Evolutionary conservation across 2,329 filamentous ascomycete genomes (phyloP), one percentile per base, ranked within the genome.

Genomic region (Ramichloridium luteum): DNA sequence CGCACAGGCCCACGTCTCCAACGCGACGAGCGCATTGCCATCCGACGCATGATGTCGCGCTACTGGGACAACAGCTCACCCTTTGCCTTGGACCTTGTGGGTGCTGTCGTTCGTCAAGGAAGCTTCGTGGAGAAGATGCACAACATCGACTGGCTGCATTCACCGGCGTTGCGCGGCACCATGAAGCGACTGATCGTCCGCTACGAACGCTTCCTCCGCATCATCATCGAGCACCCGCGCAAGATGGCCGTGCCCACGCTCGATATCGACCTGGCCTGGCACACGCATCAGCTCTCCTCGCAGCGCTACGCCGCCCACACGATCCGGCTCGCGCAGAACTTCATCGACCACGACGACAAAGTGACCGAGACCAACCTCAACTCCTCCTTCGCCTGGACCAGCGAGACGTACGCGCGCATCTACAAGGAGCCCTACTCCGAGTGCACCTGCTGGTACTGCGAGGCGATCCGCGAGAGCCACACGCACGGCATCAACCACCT

Each of bases 361-460:
- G 74, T 92, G 13, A 73, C 77, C 29, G 77, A 85, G 46, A 60
- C 59, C 10, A 67, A 64, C 29, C 66, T 92, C 5, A 70, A 70
- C 27, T 60, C 63, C 1, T 63, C 67, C 4, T 90, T 90, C 47
- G 72, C 76, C 49, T 81, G 72, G 70, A 92, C 83, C 0, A 72
- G 68, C 47, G 77, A 75, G 44, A 59, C 55, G 1, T 92, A 88
- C 51, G 71, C 81, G 44, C 70, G 72, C 16, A 54, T 60, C 10
- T 85, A 70, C 43, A 57, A 61, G 11, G 68, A 77, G 30, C 68
- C 81, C 4, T 92, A 86, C 51, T 77, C 70, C 1, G 77, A 80
- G 53, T 88, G 81, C 46, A 80, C 74, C 0, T 86, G 81, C 54
- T 86, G 80, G 80, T 84, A 86, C 53, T 92, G 83, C 56, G 82